Evolutionary conservation across 257 asterid genomes (phyloP), one percentile per base, ranked within the genome.

Genomic region (Gentiana macrophylla): DNA sequence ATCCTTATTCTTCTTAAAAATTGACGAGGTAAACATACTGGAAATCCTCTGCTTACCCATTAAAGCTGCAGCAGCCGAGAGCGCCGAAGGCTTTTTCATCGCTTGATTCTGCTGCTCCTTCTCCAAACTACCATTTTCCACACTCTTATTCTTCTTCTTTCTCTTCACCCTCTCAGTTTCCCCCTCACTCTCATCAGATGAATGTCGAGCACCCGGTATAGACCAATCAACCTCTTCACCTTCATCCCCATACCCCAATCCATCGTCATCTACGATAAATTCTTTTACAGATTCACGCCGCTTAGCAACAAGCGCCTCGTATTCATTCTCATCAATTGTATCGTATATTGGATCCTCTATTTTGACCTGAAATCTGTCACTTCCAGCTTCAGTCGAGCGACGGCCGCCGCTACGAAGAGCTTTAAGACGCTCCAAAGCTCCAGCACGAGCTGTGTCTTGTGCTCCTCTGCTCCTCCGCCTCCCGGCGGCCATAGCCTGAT

Each of bases 221-320:
- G 93, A 74, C 98, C 97, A 91, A 52, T 91, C 98, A 57, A 83
- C 98, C 47, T 91, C 98, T 77, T 91, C 93, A 33, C 97, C 98
- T 72, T 84, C 94, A 35, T 91, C 97, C 12, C 90, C 93, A 67
- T 91, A 87, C 44, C 98, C 96, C 58, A 84, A 66, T 10, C 98
- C 97, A 53, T 87, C 48, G 64, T 91, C 98, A 37, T 91, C 98
- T 12, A 91, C 81, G 12, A 91, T 91, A 69, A 87, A 87, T 49
- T 81, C 90, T 64, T 71, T 70, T 52, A 53, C 75, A 48, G 79
- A 95, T 60, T 83, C 90, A 1, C 94, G 84, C 56, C 98, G 95
- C 76, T 81, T 81, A 2, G 98, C 86, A 2, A 91, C 98, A 15
- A 84, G 68, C 32, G 77, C 86, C 46, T 81, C 80, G 69, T 91